phyloP scores from a whole-genome alignment of 306 rosid species.

The Abrus precatorius region DNA sequence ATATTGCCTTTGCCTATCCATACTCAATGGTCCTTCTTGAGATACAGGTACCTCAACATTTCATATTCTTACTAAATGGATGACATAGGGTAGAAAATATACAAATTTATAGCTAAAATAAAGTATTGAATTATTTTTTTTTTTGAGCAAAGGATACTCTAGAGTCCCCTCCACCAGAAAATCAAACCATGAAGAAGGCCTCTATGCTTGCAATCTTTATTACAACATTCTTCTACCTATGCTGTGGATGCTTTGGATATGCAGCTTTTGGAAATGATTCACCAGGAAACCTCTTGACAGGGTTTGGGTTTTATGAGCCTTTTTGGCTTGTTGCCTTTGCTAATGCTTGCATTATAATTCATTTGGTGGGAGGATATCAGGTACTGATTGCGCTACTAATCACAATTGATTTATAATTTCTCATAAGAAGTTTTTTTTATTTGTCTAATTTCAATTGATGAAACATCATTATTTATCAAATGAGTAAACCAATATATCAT shows the following conservation, averaged over 20 bases:
- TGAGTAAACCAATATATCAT: background rate
- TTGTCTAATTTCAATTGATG: background rate
- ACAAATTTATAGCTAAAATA: slow-evolving; percentile 28
- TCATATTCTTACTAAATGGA: slow-evolving; percentile 12
- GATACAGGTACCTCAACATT: slow-evolving; percentile 63
- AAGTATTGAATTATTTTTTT: slow-evolving; percentile 18
- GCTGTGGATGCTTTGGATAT: slow-evolving; percentile 93
- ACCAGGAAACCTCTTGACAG: slow-evolving; percentile 91
- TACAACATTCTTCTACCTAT: slow-evolving; percentile 90
- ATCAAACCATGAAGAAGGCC: slow-evolving; percentile 86
- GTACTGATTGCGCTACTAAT: slow-evolving; percentile 54
- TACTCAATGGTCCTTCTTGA: slow-evolving; percentile 67
- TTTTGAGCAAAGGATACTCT: slow-evolving; percentile 73
- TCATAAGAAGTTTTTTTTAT: background rate
- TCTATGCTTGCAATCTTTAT: slow-evolving; percentile 64
- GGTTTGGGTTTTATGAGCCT: slow-evolving; percentile 83
- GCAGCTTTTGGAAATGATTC: slow-evolving; percentile 86
- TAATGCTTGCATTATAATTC: slow-evolving; percentile 79
- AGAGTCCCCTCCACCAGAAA: slow-evolving; percentile 85
- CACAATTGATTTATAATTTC: background rate
- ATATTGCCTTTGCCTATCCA: slow-evolving; percentile 79
- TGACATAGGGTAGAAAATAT: background rate
- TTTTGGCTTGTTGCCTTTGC: slow-evolving; percentile 87
- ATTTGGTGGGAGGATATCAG: slow-evolving; percentile 94
- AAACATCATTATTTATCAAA: background rate